These are phyloP conservation scores for Camillea tinctor DNA, from an alignment of 2,329 filamentous ascomycete genomes.

Conservation along the genomic window DNA sequence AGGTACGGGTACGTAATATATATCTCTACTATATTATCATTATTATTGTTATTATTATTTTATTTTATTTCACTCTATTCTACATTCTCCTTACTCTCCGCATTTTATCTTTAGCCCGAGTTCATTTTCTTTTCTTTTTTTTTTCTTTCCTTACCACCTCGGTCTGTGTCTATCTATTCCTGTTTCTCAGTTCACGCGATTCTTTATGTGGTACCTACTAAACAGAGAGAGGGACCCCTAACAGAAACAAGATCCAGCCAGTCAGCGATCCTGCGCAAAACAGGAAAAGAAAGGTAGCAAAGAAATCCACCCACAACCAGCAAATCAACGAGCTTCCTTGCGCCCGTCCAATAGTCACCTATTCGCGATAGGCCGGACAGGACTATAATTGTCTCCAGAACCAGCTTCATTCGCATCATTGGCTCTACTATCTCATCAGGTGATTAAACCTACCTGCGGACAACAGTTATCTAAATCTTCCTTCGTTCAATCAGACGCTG, in stretches of 20 bases:
- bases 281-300: slow-evolving; percentile 20
- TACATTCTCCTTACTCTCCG: background rate
- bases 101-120: background rate
- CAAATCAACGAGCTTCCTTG: slow-evolving; percentile 53
- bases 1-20: background rate
- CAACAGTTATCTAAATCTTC: slow-evolving; percentile 32
- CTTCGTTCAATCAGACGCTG: slow-evolving; percentile 33
- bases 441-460: slow-evolving; percentile 50
- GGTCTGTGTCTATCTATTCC: background rate
- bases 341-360: slow-evolving; percentile 39
- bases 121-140: background rate
- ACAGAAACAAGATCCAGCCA: slow-evolving; percentile 29
- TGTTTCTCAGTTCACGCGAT: slow-evolving; percentile 6
- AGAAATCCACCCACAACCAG: slow-evolving; percentile 30
- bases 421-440: slow-evolving; percentile 47
- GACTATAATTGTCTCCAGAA: slow-evolving; percentile 53
- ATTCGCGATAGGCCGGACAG: slow-evolving; percentile 37
- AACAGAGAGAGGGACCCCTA: slow-evolving; percentile 18
- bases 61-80: too few species aligned
- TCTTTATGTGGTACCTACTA: slow-evolving; percentile 16
- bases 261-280: slow-evolving; percentile 33
- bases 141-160: background rate
- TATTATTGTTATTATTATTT: background rate
- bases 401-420: slow-evolving; percentile 45
- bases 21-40: background rate